Base-by-base conservation (phyloP, 1,284 basidiomycete genomes). In the Trametes hirsuta region DNA sequence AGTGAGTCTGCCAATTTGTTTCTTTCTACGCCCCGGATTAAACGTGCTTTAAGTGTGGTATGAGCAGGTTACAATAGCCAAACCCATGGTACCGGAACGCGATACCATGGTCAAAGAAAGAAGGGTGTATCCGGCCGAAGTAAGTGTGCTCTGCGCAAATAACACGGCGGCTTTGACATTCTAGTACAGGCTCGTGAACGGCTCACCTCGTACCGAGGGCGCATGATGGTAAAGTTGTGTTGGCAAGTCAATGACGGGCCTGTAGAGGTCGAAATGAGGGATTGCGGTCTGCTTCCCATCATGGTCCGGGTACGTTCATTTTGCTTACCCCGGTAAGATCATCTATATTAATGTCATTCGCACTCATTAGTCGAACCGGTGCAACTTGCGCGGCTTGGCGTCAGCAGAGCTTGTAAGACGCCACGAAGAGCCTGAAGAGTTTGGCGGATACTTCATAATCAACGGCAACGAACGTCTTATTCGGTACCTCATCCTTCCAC, bases 401-500 rank as follows among this genome's bases (percentile, higher is more conserved):
- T 93, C 97, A 4, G 83, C 89, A 9, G 91, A 95, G 59, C 89
- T 99, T 53, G 94, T 99, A 47, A 80, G 82, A 59, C 90, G 90
- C 67, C 91, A 97, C 72, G 97, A 99, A 81, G 97, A 99, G 73
- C 89, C 97, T 3, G 95, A 97, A 77, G 97, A 99, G 74, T 97
- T 98, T 73, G 97, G 97, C 47, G 97, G 97, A 30, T 99, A 99
- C 80, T 99, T 99, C 73, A 86, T 99, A 70, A 91, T 99, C 74
- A 99, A 99, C 75, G 97, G 97, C 63, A 99, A 98, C 79, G 97
- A 99, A 79, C 94, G 96, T 78, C 86, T 99, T 67, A 95, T 99
- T 70, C 95, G 97, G 60, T 98, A 96, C 78, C 90, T 97, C 71
- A 96, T 96, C 75, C 88, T 95, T 66, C 95, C 87, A 64, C 90